Evolutionary conservation across 2,329 filamentous ascomycete genomes (phyloP), one percentile per base, ranked within the genome.

Genomic region (Pseudocercospora pini-densiflorae): DNA sequence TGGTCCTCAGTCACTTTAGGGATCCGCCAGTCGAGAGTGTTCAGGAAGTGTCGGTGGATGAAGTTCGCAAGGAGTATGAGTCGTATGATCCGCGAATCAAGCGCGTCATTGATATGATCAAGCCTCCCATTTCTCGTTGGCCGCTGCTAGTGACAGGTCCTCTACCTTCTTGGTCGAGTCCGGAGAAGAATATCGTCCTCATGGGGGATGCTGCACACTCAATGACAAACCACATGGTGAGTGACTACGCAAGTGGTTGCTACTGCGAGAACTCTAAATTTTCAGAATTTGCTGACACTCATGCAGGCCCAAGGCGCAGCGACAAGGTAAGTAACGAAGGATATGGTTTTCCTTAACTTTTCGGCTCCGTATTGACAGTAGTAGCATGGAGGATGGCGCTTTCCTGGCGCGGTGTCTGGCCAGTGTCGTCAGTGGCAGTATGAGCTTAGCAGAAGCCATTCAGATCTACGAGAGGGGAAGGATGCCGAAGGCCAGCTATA

Each of bases 11-110:
- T 65, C 75, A 83, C 76, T 74, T 81, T 70, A 68, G 78, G 61
- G 70, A 78, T 65, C 77, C 79, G 6, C 73, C 78, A 16, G 78
- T 79, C 1, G 72, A 77, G 16, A 74, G 76, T 1, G 75, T 80
- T 19, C 74, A 78, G 16, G 72, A 81, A 16, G 77, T 81, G 45
- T 77, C 80, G 45, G 77, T 84, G 14, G 75, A 81, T 23, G 82
- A 84, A 63, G 78, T 84, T 64, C 68, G 75, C 24, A 72, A 77
- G 7, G 75, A 80, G 19, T 84, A 81, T 66, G 77, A 79, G 59
- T 79, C 79, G 51, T 84, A 81, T 71, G 82, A 84, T 69, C 81
- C 81, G 5, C 74, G 80, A 3, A 81, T 82, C 64, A 77, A 78
- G 68, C 74, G 79, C 4, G 75, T 82, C 31, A 75, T 83, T 10